Conservation (phyloP, 2,329 filamentous ascomycete species). For the Neonectria neomacrospora region DNA sequence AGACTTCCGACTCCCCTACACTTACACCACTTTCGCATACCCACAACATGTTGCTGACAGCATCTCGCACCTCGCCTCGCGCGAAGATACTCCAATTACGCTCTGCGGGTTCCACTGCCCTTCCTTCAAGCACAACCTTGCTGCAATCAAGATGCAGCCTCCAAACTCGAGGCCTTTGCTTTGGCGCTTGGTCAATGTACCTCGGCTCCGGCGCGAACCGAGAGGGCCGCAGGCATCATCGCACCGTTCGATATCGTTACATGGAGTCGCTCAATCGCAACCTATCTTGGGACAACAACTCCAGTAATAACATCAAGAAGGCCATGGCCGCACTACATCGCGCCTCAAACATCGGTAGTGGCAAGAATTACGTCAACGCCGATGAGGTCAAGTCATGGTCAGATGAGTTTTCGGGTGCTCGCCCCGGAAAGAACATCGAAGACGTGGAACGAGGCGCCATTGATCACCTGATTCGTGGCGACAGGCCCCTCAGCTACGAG, state of each 20-base stretch:
- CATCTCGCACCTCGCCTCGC: constrained; percentile 44
- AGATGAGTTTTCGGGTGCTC: constrained; percentile 51
- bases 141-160: constrained; percentile 34
- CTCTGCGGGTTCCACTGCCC: constrained; percentile 18
- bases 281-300: constrained; percentile 59
- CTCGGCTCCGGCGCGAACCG: constrained; percentile 53
- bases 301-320: constrained; percentile 53
- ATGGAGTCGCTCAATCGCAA: constrained; percentile 57
- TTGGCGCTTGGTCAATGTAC: constrained; percentile 59
- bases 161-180: constrained; percentile 58
- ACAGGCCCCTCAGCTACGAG: constrained; percentile 34
- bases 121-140: constrained; percentile 27
- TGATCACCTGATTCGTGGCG: constrained; percentile 55
- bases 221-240: constrained; percentile 58
- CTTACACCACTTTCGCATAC: constrained; percentile 1
- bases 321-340: constrained; percentile 51
- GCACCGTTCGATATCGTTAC: constrained; percentile 57
- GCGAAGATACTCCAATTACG: constrained; percentile 42
- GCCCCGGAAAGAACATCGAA: constrained; percentile 55
- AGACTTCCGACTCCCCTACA: constrained; percentile 8
- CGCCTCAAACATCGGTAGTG: constrained; percentile 50
- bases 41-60: constrained; percentile 42
- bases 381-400: constrained; percentile 51
- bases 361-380: constrained; percentile 50
- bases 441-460: constrained; percentile 58